Conservation (phyloP, 495 filamentous ascomycete species). For the Penicillium cinerascens region DNA sequence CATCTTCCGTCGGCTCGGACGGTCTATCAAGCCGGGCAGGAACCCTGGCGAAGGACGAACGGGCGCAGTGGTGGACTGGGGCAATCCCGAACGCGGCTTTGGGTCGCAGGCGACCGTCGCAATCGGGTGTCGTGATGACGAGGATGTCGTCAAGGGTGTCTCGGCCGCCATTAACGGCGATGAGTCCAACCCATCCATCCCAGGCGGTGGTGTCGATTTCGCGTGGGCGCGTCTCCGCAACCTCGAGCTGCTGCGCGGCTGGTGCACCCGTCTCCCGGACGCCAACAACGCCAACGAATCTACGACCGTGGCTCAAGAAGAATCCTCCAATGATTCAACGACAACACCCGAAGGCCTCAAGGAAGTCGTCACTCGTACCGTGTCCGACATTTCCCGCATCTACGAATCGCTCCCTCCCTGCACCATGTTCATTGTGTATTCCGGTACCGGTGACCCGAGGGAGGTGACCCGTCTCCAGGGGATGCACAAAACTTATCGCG, state of each 20-base stretch:
- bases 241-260: constrained; percentile 75
- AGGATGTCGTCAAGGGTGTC: constrained; percentile 68
- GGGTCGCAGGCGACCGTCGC: constrained; percentile 66
- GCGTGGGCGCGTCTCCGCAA: constrained; percentile 85
- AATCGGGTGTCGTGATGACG: constrained; percentile 72
- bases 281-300: constrained; percentile 51
- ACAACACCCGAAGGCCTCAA: constrained; percentile 26
- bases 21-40: constrained; percentile 54
- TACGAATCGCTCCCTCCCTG: constrained; percentile 75
- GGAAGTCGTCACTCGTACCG: constrained; percentile 46
- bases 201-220: constrained; percentile 74
- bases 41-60: constrained; percentile 51
- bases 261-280: constrained; percentile 64
- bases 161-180: constrained; percentile 67
- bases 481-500: constrained; percentile 67
- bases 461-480: constrained; percentile 69
- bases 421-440: constrained; percentile 84
- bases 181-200: constrained; percentile 56
- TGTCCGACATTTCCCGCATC: constrained; percentile 61
- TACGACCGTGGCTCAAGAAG: constrained; percentile 28
- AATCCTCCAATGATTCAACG: constrained; percentile 10
- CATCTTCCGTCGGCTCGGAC: constrained; percentile 77
- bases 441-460: constrained; percentile 82
- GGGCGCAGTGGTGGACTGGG: constrained; percentile 87
- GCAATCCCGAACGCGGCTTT: constrained; percentile 68